These are phyloP conservation scores for Galerina sulciceps DNA, from an alignment of 768 basidiomycete genomes.

Conservation along the genomic window DNA sequence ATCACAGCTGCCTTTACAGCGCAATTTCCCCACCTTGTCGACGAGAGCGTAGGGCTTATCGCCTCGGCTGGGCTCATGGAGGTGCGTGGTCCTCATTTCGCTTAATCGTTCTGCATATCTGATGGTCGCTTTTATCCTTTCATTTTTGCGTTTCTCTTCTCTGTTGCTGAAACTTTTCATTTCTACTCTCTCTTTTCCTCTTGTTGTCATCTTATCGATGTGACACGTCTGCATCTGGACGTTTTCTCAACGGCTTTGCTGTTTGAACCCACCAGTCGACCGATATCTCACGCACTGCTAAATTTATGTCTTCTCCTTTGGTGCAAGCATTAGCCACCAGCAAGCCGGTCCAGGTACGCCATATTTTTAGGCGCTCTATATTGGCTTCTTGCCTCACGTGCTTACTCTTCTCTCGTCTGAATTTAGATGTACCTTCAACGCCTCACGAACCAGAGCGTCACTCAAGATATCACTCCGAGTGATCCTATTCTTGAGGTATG, in stretches of 20 bases:
- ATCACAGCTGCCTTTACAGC: slow-evolving; percentile 73
- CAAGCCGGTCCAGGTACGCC: slow-evolving; percentile 56
- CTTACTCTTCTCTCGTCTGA: neutral
- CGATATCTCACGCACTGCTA: slow-evolving; percentile 75
- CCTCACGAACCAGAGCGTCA: slow-evolving; percentile 40
- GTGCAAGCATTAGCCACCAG: slow-evolving; percentile 71
- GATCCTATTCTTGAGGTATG: slow-evolving; percentile 50
- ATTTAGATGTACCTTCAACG: slow-evolving; percentile 58
- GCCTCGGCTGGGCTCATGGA: slow-evolving; percentile 74
- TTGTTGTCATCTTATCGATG: neutral
- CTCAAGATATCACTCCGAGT: slow-evolving; percentile 15
- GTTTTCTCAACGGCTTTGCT: neutral
- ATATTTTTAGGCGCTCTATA: neutral
- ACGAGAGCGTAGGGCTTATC: slow-evolving; percentile 66
- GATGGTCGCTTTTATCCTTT: neutral
- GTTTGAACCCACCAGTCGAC: slow-evolving; percentile 40
- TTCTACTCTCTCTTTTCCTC: neutral
- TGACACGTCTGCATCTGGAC: neutral
- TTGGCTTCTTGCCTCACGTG: neutral
- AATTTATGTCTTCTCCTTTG: slow-evolving; percentile 78
- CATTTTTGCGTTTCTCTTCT: too few relatives aligned
- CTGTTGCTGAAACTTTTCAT: neutral
- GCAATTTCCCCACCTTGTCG: slow-evolving; percentile 73
- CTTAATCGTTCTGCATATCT: neutral
- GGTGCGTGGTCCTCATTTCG: slow-evolving; percentile 34